Evolutionary conservation across 1,284 basidiomycete genomes (phyloP), one percentile per base, ranked within the genome.

Genomic region (Phenoliferia sp.): DNA sequence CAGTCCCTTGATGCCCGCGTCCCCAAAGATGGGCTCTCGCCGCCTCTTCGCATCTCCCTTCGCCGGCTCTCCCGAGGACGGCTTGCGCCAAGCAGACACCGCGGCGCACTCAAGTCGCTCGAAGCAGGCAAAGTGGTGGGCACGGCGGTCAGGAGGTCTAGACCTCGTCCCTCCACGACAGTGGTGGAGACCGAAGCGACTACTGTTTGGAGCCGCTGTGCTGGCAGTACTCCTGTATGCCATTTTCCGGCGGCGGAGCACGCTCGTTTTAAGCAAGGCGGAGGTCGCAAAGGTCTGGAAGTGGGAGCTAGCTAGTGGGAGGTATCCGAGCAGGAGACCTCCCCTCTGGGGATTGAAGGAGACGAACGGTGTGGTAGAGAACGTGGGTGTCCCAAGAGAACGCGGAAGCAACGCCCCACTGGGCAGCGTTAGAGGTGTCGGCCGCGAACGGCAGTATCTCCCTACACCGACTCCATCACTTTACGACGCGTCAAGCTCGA

Each of bases 231-330:
- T 57, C 16, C 31, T 57, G 29, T 56, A 4, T 16, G 29, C 54
- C 26, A 56, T 31, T 31, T 31, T 56, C n/a, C 29, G 26, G 10
- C 56, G 56, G 17, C n/a, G 31, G 7, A 57, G 56, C 56, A 93
- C 92, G 6, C 83, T 91, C 52, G 87, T 96, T 52, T 88, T 89
- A 71, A 83, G 83, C 55, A 82, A 85, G 60, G 87, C 88, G 62
- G 91, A 95, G 76, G 77, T 94, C 50, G 87, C 88, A 73, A 84
- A 87, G 74, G 90, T 97, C 79, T 96, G 93, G 93, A 83, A 88
- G 73, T 96, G 92, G 92, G 93, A 97, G 80, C 85, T 96, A 65
- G 81, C 85, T 55, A 90, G 90, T 73, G 94, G 94, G 1, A 92
- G 95, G 79, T 92, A 93, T 80, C 93, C 94, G 2, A 92, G 89